A percentile compares a stretch with the other conserved stretches of the same genome.
Conservation (phyloP, 1,139 yeast species). For the Blastobotrys malaysiensis region DNA sequence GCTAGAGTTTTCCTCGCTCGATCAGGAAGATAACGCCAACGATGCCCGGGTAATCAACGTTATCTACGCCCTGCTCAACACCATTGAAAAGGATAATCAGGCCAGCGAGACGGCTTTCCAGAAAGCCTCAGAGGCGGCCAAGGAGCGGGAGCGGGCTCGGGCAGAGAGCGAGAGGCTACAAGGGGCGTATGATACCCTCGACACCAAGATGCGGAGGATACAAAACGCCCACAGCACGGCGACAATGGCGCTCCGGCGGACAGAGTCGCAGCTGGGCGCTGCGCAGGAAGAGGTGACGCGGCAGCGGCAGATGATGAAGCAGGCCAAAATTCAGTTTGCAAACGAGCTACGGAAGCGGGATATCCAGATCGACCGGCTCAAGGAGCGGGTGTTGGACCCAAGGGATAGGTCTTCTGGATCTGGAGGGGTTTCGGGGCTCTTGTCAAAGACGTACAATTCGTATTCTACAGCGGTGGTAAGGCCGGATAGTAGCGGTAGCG, state of each 20-base stretch:
- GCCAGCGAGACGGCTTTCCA: constrained; percentile 12
- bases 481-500: background rate
- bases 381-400: constrained; percentile 21
- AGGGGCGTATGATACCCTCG: background rate
- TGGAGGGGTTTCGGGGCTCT: constrained; percentile 23
- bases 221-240: background rate
- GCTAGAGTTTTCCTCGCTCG: constrained; percentile 17
- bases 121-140: background rate
- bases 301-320: constrained; percentile 15
- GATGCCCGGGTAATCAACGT: constrained; percentile 27
- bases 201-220: background rate
- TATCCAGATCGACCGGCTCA: constrained; percentile 22
- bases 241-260: background rate
- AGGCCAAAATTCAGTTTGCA: constrained; percentile 22
- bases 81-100: constrained; percentile 22
- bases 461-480: constrained; percentile 13
- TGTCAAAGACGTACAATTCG: constrained; percentile 19
- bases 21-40: constrained; percentile 12
- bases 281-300: constrained; percentile 5
- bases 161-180: background rate
- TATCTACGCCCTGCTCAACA: constrained; percentile 25
- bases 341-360: constrained; percentile 28
- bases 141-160: background rate
- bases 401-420: constrained; percentile 12
- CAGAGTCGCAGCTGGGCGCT: background rate